Evolutionary conservation across 768 basidiomycete species (phyloP).

Genomic region (Gloeopeniophorella convolvens): DNA sequence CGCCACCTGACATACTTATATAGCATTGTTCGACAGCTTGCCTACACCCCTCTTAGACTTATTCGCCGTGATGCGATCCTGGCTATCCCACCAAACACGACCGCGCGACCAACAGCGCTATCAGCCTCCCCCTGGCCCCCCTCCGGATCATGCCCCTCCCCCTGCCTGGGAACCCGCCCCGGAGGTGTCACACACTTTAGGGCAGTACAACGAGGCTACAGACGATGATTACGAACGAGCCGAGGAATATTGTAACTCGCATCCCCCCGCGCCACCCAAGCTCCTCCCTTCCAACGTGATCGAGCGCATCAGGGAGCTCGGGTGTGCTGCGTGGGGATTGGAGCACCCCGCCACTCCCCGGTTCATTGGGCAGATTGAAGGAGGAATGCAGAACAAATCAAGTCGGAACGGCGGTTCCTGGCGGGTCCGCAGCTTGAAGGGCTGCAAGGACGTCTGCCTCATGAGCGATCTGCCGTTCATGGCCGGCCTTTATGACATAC

Average conservation of each 20-base stretch:
- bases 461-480: conserved; percentile 55
- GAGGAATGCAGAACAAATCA: conserved; percentile 26
- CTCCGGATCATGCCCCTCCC: conserved; percentile 30
- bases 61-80: too few species aligned
- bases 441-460: conserved; percentile 47
- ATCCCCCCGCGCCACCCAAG: conserved; percentile 36
- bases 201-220: conserved; percentile 50
- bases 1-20: too few species aligned
- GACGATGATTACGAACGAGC: conserved; percentile 49
- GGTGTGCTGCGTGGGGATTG: conserved; percentile 50
- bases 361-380: conserved; percentile 40
- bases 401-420: conserved; percentile 31
- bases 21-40: too few species aligned
- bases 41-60: too few species aligned
- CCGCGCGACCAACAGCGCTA: too few species aligned
- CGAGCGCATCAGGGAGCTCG: conserved; percentile 42
- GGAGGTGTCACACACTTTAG: conserved; percentile 41
- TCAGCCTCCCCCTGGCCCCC: too few species aligned
- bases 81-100: too few species aligned
- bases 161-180: conserved; percentile 58
- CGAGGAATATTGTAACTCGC: conserved; percentile 40
- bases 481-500: conserved; percentile 52
- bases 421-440: conserved; percentile 34
- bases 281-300: conserved; percentile 47
- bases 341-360: conserved; percentile 34